A percentile compares a stretch with the other conserved stretches of the same genome.
Conservation (phyloP, 2,329 filamentous ascomycete species). For the Ceratocystis lukuohia region DNA sequence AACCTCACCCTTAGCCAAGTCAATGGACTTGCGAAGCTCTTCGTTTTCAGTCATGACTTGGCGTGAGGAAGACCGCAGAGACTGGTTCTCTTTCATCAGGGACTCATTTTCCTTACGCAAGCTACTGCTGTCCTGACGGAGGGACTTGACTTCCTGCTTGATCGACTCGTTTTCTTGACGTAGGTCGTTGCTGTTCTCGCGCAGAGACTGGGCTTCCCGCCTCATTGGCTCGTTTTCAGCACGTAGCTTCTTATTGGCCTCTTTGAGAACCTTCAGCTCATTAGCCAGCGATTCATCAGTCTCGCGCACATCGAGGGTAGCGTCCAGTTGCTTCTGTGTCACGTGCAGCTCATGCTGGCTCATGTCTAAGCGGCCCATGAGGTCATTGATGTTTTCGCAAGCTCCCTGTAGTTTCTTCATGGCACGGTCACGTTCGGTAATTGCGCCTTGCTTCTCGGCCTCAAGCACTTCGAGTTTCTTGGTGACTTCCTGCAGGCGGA, state of each 20-base stretch:
- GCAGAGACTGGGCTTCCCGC: conserved; percentile 32
- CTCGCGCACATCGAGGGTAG: conserved; percentile 29
- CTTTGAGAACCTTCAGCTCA: conserved; percentile 31
- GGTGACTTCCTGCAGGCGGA: conserved; percentile 48
- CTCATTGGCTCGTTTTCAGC: conserved; percentile 26
- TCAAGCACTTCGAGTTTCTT: conserved; percentile 49
- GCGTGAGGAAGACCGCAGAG: conserved; percentile 32
- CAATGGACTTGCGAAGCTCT: conserved; percentile 32
- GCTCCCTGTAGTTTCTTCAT: conserved; percentile 49
- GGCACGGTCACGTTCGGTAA: conserved; percentile 51
- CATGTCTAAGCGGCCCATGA: conserved; percentile 31
- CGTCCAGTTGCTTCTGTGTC: conserved; percentile 31
- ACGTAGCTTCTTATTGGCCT: conserved; percentile 21
- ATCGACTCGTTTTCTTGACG: conserved; percentile 28
- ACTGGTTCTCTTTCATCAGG: conserved; percentile 33
- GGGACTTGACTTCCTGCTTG: conserved; percentile 30
- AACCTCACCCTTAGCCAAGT: conserved; percentile 31
- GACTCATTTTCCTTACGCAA: conserved; percentile 33
- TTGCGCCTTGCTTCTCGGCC: conserved; percentile 48
- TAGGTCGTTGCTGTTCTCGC: conserved; percentile 30
- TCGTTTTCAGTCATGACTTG: conserved; percentile 32
- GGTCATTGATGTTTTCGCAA: conserved; percentile 42
- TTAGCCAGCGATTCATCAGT: conserved; percentile 31
- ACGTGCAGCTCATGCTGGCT: conserved; percentile 33
- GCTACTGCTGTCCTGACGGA: conserved; percentile 32